Base-by-base conservation (phyloP, 2,329 filamentous ascomycete species). In the Arthrobotrys musiformis region DNA sequence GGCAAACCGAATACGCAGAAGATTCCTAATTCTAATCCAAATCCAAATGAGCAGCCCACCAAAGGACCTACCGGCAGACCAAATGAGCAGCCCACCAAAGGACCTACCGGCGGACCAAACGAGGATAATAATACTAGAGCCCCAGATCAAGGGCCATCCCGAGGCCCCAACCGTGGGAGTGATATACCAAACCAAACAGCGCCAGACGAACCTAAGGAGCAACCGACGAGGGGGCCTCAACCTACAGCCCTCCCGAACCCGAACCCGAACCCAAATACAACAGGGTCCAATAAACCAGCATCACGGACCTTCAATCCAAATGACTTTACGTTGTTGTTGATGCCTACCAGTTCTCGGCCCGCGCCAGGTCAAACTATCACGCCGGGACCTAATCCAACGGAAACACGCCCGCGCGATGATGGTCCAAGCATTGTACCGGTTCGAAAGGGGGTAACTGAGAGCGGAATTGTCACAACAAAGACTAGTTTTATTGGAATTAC, bases 401-500 rank as follows among this genome's bases (percentile, higher is more conserved):
- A 30, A 24, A 44, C 9, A 22, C 33, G 42, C 17, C 26, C 42
- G 3, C 48, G 58, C 1, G 35, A 61, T 24, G 44, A 48, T 2
- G 19, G 44, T 1, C 73, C 73, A 22, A 61, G 24, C 33, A 66
- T 77, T 30, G 24, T 54, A 42, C 60, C 66, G 7, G 24, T 66
- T 9, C 73, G 60, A 17, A 50, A 60, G 4, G 35, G 56, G 30
- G 42, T 24, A 13, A 77, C 66, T 4, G 67, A 60, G 37, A 69
- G 46, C 35, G 73, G 73, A 7, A 48, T 24, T 17, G 30, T 24
- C 17, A 70, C 50, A 9, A 77, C 60, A 7, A 46, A 60, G 13
- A 77, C 73, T 6, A 60, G 61, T 8, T 77, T 69, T 48, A 52
- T 77, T 7, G 73, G 73, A 28, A 19, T 77, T 24, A 70, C 60